Base-by-base conservation (phyloP, 805 yeast genomes). In the Candida broadrunensis region DNA sequence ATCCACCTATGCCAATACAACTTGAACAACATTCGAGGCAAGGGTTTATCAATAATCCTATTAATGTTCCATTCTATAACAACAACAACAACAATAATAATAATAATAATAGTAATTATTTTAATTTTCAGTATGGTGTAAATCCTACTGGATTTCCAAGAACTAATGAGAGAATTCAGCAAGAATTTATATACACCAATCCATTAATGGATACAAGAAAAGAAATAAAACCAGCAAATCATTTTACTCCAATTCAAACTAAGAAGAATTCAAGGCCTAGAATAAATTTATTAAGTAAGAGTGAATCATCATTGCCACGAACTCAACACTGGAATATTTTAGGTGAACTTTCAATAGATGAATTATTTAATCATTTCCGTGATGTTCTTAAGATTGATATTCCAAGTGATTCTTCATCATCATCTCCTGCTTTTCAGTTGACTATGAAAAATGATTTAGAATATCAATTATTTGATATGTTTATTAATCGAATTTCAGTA, bases 261-360 rank as follows among this genome's bases (percentile, higher is more conserved):
- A 67, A 67, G 44, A 54, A 53, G 39, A 67, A 67, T 46, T 48
- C 60, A 16, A 53, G 58, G 32, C 73, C 73, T 2, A 50, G 70
- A 25, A 67, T 67, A 46, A 59, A 66, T 46, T 63, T 61, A 39
- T 51, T 67, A 23, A 50, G 49, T 25, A 50, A 51, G 35, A 44
- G 33, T 37, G 43, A 9, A 18, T 26, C n/a, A 4, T 24, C 19
- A 37, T 19, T 3, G 11, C 15, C 25, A 8, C 9, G 14, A 32
- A 11, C 14, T 15, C 34, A 15, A n/a, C 36, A 4, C 33, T 21
- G 24, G 24, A 39, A 16, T 16, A 9, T 29, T 2, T 15, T 50
- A 15, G 58, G 57, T 5, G 67, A 62, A 33, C 41, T 47, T 13
- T 52, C 58, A 25, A 45, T 46, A 17, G 67, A 62, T 36, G 54